Conservation (phyloP, 352 stramenopile species). For the Hyaloperonospora arabidopsidis region DNA sequence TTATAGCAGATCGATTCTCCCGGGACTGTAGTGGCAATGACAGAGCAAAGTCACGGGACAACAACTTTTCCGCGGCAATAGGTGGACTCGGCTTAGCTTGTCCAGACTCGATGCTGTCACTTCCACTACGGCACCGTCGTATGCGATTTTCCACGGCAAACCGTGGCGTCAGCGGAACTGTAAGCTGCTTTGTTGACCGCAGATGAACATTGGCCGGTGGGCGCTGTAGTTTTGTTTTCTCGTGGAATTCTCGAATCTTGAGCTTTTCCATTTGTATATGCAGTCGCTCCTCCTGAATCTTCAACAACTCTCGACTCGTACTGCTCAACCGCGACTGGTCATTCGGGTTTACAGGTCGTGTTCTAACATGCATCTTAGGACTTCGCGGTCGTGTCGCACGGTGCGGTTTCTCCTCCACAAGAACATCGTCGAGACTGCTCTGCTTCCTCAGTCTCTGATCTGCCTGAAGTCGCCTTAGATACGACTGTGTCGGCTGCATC, state of each 20-base stretch:
- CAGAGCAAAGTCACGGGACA: conserved; percentile 30
- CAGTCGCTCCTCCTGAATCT: conserved; percentile 68
- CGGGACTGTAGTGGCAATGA: conserved; percentile 22
- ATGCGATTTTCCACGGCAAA: conserved; percentile 53
- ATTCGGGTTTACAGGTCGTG: conserved; percentile 28
- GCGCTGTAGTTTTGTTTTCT: conserved; percentile 59
- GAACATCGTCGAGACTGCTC: conserved; percentile 33
- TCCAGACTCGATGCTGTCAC: conserved; percentile 13
- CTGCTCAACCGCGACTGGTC: conserved; percentile 59
- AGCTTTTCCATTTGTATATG: conserved; percentile 57
- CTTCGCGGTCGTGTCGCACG: conserved; percentile 47
- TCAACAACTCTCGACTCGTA: conserved; percentile 64
- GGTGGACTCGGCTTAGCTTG: conserved; percentile 18
- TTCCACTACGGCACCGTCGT: conserved; percentile 29
- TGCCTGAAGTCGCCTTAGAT: conserved; percentile 45
- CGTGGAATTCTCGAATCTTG: conserved; percentile 74
- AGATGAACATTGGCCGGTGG: conserved; percentile 61
- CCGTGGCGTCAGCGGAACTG: conserved; percentile 61
- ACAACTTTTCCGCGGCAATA: conserved; percentile 33
- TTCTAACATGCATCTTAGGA: conserved; percentile 41
- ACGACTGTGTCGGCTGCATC: conserved; percentile 64
- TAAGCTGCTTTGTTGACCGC: conserved; percentile 74
- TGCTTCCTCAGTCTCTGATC: conserved; percentile 51
- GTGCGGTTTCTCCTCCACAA: conserved; percentile 36
- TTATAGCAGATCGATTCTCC: conserved; percentile 21